Base-by-base conservation (phyloP, 1,284 basidiomycete species). In the Ceratobasidium papillatum region DNA sequence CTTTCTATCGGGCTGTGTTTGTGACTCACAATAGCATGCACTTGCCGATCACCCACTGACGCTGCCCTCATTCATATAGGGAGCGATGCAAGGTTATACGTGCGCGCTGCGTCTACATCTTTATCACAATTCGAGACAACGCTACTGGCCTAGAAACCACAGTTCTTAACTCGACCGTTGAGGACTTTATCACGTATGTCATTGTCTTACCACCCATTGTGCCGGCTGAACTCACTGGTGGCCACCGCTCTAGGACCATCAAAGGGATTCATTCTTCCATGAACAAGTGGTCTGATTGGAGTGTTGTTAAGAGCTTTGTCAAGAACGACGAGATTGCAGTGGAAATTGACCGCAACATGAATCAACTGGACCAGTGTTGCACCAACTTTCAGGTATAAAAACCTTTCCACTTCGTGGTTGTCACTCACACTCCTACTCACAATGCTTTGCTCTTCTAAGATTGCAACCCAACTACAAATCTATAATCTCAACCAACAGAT, bases 241-340 rank as follows among this genome's bases (percentile, higher is more conserved):
- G 22, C 38, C 30, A 38, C 49, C 36, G 17, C 45, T 27, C 3
- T 30, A 69, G 66, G 4, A 69, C 66, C 3, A 45, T 69, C 51
- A 69, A 69, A 43, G 66, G 66, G 12, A 43, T 69, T 19, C 66
- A 69, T 36, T 32, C 34, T 9, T 69, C 66, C n/a, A 69, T 69
- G 66, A 56, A 69, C 52, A 69, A 69, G 47, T 69, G 66, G 66
- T 32, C 51, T 22, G 66, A 69, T n/a, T 69, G 66, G 66, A 58
- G 22, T 32, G 27, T 38, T 8, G 14, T 69, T 38, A 69, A 58
- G 38, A 58, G 52, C 25, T 69, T 69, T 32, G 38, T 58, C 17
- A 69, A 69, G 25, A 69, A 69, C 38, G 66, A 69, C 66, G 66
- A 69, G 52, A 58, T 69, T 22, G 52, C 66, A 1, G 12, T 52